Conservation (phyloP, 2,329 filamentous ascomycete genomes). For the Colletotrichum scovillei region DNA sequence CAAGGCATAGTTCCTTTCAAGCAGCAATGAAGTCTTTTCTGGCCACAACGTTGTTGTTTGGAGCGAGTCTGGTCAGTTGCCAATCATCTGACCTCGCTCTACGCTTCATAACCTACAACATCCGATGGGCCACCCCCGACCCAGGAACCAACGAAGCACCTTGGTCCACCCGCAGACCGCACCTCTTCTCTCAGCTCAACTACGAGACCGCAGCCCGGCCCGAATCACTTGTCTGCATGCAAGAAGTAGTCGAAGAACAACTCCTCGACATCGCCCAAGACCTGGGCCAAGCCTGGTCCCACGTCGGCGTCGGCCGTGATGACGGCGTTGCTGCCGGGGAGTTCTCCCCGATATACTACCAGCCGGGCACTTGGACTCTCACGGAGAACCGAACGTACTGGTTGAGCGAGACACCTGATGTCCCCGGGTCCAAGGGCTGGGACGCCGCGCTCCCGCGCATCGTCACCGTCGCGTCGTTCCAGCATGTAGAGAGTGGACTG, state of each 20-base stretch:
- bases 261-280: conserved; percentile 53
- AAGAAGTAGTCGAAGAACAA: conserved; percentile 60
- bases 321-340: conserved; percentile 72
- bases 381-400: conserved; percentile 66
- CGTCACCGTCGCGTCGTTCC: conserved; percentile 58
- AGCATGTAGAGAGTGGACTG: conserved; percentile 50
- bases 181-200: conserved; percentile 51
- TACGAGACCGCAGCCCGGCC: conserved; percentile 46
- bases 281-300: conserved; percentile 58
- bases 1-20: background rate
- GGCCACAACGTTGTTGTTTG: background rate
- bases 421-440: conserved; percentile 70
- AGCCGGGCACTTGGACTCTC: conserved; percentile 62
- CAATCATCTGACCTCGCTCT: conserved; percentile 38
- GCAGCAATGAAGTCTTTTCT: background rate
- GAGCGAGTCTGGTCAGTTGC: background rate
- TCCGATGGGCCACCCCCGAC: conserved; percentile 56
- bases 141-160: conserved; percentile 53
- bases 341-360: conserved; percentile 77
- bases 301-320: conserved; percentile 67
- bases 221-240: conserved; percentile 56
- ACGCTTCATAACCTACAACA: conserved; percentile 59
- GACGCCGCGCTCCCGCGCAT: conserved; percentile 55
- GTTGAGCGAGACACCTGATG: conserved; percentile 69
- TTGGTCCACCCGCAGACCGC: conserved; percentile 51